A percentile compares a stretch with the other conserved stretches of the same genome.
Evolutionary conservation across 345 rosid species (phyloP).

Genomic region (Geranium brycei): DNA sequence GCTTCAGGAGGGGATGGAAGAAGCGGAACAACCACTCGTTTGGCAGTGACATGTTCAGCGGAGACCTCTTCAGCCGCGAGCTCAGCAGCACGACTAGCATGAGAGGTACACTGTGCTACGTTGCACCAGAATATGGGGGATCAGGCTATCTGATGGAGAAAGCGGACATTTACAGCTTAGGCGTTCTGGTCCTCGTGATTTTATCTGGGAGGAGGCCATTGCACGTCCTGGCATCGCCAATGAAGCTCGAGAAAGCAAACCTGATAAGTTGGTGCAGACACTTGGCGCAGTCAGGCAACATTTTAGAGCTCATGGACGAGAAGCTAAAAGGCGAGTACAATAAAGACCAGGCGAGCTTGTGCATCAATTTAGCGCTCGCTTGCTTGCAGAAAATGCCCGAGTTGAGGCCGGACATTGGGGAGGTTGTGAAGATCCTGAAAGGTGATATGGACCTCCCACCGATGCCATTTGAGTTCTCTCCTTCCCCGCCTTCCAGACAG

Average conservation of each 20-base stretch:
- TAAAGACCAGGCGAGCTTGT: slow-evolving; percentile 71
- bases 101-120: slow-evolving; percentile 95
- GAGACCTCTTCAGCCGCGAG: slow-evolving; percentile 85
- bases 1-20: slow-evolving; percentile 80
- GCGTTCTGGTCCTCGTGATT: slow-evolving; percentile 82
- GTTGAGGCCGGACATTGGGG: slow-evolving; percentile 70
- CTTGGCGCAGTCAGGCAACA: slow-evolving; percentile 65
- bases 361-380: slow-evolving; percentile 70
- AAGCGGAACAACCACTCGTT: slow-evolving; percentile 33
- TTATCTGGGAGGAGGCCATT: slow-evolving; percentile 90
- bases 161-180: slow-evolving; percentile 90
- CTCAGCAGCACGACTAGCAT: slow-evolving; percentile 98
- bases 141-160: slow-evolving; percentile 89
- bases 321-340: slow-evolving; percentile 52
- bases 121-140: slow-evolving; percentile 87
- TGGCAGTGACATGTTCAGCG: slow-evolving; percentile 94
- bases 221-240: slow-evolving; percentile 84
- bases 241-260: slow-evolving; percentile 94
- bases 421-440: slow-evolving; percentile 61
- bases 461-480: slow-evolving; percentile 67
- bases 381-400: slow-evolving; percentile 91
- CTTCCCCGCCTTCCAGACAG: slow-evolving; percentile 68
- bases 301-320: slow-evolving; percentile 84
- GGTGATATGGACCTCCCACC: slow-evolving; percentile 79
- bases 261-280: slow-evolving; percentile 95